Evolutionary conservation across 1,284 basidiomycete genomes (phyloP), one percentile per base, ranked within the genome.

Genomic region (Athelia psychrophila): DNA sequence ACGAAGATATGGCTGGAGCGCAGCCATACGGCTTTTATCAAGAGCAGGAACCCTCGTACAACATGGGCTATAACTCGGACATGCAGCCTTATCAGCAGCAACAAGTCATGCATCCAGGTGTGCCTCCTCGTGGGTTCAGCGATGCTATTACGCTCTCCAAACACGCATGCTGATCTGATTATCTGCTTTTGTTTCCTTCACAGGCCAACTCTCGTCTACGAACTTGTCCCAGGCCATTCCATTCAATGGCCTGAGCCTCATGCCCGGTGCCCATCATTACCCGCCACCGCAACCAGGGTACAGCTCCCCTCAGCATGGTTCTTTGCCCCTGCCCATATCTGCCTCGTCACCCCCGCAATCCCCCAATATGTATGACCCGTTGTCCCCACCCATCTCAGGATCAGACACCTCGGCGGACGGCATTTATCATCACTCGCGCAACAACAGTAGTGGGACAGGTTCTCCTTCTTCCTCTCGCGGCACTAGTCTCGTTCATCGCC

Each of bases 371-470:
- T 89, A 89, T 70, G 86, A 87, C 72, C 83, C 88, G 66, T 74
- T 89, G 62, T 88, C 87, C 51, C 88, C 88, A 68, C 86, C 85
- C 71, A 76, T 89, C 65, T 90, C 87, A 72, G 88, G 88, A 73
- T 90, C 88, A 73, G 88, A 91, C 72, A 87, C 86, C 64, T 89
- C 87, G 64, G 85, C 76, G 61, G 86, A 89, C 79, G 85, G 85
- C 62, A 70, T 85, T 58, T 88, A 90, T 77, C 78, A 79, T 63
- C 80, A 84, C 66, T 88, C 86, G 55, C 70, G 79, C 65, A 88
- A 88, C 74, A 88, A 88, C 74, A 86, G 83, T 67, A 87, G 84
- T 66, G 82, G 83, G 64, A 80, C 84, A 52, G 85, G 84, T 60
- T 88, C 86, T 54, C 84, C 87, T 48, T 80, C 85, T 33, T 86